Base-by-base conservation (phyloP, 2,329 filamentous ascomycete species). In the Colletotrichum costaricense region DNA sequence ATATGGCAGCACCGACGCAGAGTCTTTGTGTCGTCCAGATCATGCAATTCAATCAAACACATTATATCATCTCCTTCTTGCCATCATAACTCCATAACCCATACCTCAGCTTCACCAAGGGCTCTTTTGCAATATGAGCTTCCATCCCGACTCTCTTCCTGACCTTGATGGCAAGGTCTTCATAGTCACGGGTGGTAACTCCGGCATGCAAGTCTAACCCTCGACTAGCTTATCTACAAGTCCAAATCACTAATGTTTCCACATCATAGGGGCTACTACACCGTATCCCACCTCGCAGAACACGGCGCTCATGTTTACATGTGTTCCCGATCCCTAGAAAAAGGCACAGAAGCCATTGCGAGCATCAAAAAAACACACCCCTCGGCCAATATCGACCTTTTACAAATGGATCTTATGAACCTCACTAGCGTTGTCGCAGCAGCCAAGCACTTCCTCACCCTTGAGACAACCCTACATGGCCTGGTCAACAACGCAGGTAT, bases 121-220 rank as follows among this genome's bases (percentile, higher is more conserved):
- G 9, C 30, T 33, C 30, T 33, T 33, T 11, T 33, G 9, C 30
- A 33, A 35, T 58, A 78, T 77, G 75, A 56, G 73, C 14, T 86
- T 86, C 76, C 77, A 83, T 75, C 82, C 82, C 9, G 80, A 84
- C 42, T 79, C 78, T 63, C 81, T 87, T n/a, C 84, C 85, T 9
- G 77, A 83, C 71, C 83, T 87, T 59, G 75, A 76, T 33, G 84
- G 82, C 28, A 85, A 83, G 77, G 81, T 86, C 16, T 86, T 80
- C 68, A 79, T 86, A 59, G 83, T 86, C 72, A 87, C 85, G 16
- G 85, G 84, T 54, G 84, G 84, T 0, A 86, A 86, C 69, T 81
- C 84, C 12, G 85, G 85, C 76, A 84, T 86, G 84, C 84, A 77
- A 76, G 82, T 80, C 16, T 26, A 4, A 1, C 26, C 56, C 56